Conservation (phyloP, 192 early-diverging fungal species). For the Lobosporangium transversale region DNA sequence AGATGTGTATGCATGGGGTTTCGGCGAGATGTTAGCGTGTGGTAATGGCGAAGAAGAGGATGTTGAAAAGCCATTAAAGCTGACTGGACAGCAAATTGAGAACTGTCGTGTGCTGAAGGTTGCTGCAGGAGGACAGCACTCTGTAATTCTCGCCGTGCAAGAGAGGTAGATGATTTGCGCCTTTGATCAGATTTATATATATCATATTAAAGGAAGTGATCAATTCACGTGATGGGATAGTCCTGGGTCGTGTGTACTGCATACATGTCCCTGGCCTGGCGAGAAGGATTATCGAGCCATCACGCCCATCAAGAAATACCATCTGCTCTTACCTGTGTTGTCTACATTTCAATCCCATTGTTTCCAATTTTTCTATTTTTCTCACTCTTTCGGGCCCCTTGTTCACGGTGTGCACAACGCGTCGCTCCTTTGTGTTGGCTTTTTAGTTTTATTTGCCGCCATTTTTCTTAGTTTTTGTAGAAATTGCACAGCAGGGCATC, state of each 20-base stretch:
- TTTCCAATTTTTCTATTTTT: neutral
- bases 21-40: slow-evolving; percentile 85
- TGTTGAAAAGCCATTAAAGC: slow-evolving; percentile 66
- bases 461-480: neutral
- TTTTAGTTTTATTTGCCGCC: neutral
- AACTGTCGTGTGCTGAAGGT: slow-evolving; percentile 69
- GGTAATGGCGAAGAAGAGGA: slow-evolving; percentile 84
- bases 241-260: no score
- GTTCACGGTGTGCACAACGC: neutral
- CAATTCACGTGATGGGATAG: no score
- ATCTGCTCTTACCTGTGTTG: no score
- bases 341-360: neutral
- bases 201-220: no score
- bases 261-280: no score
- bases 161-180: slow-evolving; percentile 10
- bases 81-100: slow-evolving; percentile 76
- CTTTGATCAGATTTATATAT: no score
- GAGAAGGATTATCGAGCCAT: no score
- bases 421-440: neutral
- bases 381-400: neutral
- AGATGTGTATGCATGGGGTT: slow-evolving; percentile 88
- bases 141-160: slow-evolving; percentile 61
- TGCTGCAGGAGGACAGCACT: slow-evolving; percentile 85
- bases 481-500: no score
- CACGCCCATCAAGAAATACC: no score